A percentile compares a stretch with the other conserved stretches of the same genome.
Conservation (phyloP, 139 green algal species). For the Mesotaenium endlicherianum region DNA sequence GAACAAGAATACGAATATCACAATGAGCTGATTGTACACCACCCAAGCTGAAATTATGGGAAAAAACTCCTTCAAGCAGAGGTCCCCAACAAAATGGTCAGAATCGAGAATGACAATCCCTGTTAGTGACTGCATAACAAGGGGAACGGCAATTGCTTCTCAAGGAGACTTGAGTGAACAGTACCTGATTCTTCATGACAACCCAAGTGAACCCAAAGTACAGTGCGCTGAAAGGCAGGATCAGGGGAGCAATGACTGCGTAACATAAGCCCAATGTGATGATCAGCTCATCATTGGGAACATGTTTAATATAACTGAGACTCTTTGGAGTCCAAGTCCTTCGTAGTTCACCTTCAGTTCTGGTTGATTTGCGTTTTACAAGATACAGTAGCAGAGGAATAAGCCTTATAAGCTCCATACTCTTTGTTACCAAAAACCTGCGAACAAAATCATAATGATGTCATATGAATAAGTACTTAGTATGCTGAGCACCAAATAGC, state of each 20-base stretch:
- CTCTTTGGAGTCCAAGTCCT: slow-evolving; percentile 2
- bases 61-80: too few relatives aligned
- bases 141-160: not conserved
- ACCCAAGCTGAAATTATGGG: too few relatives aligned
- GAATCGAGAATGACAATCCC: too few relatives aligned
- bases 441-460: too few relatives aligned
- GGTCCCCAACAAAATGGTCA: too few relatives aligned
- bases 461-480: too few relatives aligned
- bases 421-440: slow-evolving; percentile 4
- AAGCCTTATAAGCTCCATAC: slow-evolving; percentile 20
- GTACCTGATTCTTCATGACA: slow-evolving; percentile 17
- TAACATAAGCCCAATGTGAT: slow-evolving; percentile 31
- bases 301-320: not conserved
- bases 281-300: slow-evolving; percentile 41
- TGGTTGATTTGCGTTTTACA: not conserved
- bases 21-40: too few relatives aligned
- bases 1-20: not conserved
- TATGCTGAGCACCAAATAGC: too few relatives aligned
- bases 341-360: slow-evolving; percentile 15
- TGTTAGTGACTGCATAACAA: not conserved
- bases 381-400: slow-evolving; percentile 17
- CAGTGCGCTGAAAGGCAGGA: slow-evolving; percentile 23
- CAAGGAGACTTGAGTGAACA: not conserved
- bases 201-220: slow-evolving; percentile 28
- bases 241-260: slow-evolving; percentile 46